A percentile compares a stretch with the other conserved stretches of the same genome.
Conservation (phyloP, 768 basidiomycete species). For the Panellus pusillus region DNA sequence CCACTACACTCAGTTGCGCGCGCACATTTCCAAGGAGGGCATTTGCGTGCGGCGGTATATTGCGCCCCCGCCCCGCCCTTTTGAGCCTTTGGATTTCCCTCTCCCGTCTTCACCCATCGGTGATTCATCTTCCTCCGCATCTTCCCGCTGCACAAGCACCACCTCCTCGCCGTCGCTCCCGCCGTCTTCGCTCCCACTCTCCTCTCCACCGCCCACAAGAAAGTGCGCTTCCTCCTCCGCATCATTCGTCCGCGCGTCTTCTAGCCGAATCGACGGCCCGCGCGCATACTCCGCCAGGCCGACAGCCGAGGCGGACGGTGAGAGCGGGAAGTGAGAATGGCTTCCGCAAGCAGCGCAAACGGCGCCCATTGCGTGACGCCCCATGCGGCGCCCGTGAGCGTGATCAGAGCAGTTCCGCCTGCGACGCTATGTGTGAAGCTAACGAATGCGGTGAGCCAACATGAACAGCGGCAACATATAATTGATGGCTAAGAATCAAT, state of each 20-base stretch:
- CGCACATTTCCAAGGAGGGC: constrained; percentile 39
- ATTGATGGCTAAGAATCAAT: too few species aligned
- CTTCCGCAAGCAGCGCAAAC: constrained; percentile 84
- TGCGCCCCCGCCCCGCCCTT: neutral
- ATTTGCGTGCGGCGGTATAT: constrained; percentile 15
- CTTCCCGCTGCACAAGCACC: too few species aligned
- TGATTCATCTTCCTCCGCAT: neutral
- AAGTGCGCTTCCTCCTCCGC: constrained; percentile 28
- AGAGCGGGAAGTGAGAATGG: constrained; percentile 63
- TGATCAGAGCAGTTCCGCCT: constrained; percentile 74
- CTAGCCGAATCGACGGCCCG: constrained; percentile 38
- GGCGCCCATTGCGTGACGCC: constrained; percentile 92
- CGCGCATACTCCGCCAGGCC: too few species aligned
- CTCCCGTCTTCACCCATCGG: neutral
- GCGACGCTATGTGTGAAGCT: constrained; percentile 71
- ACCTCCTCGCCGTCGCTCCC: too few species aligned
- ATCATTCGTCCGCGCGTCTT: constrained; percentile 40
- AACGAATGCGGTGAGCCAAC: constrained; percentile 5
- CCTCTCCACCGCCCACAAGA: neutral
- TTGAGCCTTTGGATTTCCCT: constrained; percentile 7
- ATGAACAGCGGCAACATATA: too few species aligned
- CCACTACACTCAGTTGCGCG: constrained; percentile 51
- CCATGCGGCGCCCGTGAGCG: constrained; percentile 85
- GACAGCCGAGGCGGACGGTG: too few species aligned
- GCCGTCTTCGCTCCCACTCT: neutral